Base-by-base conservation (phyloP, 306 rosid genomes). In the Adenanthera pavonina region DNA sequence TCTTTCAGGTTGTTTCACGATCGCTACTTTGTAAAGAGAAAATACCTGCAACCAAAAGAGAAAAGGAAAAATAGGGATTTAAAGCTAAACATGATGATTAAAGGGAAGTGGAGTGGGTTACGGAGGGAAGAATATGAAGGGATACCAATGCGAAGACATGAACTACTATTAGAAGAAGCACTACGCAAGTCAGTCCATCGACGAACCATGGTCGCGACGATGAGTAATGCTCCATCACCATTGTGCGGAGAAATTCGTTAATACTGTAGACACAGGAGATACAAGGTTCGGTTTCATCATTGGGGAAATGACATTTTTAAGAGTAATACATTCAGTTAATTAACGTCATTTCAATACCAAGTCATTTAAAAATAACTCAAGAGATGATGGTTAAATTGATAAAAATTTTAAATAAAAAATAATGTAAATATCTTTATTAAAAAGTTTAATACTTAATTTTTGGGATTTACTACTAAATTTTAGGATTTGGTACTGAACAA, bases 141-240 rank as follows among this genome's bases (percentile, higher is more conserved):
- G 69, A 65, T 86, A 95, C 99, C 94, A 95, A 30, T 38, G 95
- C 99, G 69, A 95, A 76, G 84, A 95, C 94, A 64, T 95, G 99
- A 75, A 83, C 90, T 3, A 88, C 95, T 8, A 93, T 88, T 12
- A 95, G 89, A 60, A 89, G 25, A 83, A 91, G 87, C 61, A 87
- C 89, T 35, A 87, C 20, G 54, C 90, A 54, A 25, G 95, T 94
- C 48, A 87, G 79, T 49, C 79, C 59, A 41, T 95, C 97, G 69
- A 84, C 81, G 47, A 84, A 40, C 97, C 92, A 89, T 68, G 94
- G 84, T 80, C 75, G 84, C 46, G 86, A 78, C 51, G 91, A 75
- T 8, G 87, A 43, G 60, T 60, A 54, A 48, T 85, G 89, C 69
- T 88, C 80, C 43, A 54, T 85, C 83, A 72, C 93, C 99, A 95